Conservation (phyloP, 2,329 filamentous ascomycete species). For the Mollisiaceae sp. region DNA sequence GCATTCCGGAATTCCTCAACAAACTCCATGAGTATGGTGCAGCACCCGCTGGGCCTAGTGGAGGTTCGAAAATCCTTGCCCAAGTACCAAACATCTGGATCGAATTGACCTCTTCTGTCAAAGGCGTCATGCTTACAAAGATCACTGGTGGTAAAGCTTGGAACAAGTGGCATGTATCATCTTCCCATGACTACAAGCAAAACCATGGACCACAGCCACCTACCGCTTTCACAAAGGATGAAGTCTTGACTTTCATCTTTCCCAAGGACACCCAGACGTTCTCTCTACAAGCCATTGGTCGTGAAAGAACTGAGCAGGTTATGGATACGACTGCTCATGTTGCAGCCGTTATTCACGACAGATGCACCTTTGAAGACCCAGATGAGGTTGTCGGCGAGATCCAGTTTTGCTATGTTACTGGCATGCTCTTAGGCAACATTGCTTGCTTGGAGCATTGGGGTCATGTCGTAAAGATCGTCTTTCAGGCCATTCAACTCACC, state of each 20-base stretch:
- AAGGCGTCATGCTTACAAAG: constrained; percentile 50
- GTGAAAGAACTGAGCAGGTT: constrained; percentile 51
- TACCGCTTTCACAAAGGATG: constrained; percentile 45
- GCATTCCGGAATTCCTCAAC: constrained; percentile 35
- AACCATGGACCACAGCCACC: constrained; percentile 36
- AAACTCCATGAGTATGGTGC: constrained; percentile 36
- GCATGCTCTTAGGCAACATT: constrained; percentile 61
- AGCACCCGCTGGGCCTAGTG: constrained; percentile 15
- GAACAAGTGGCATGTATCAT: constrained; percentile 58
- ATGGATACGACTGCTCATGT: constrained; percentile 57
- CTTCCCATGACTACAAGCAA: constrained; percentile 53
- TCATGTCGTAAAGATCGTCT: constrained; percentile 57
- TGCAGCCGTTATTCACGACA: constrained; percentile 46
- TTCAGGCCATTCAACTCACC: constrained; percentile 56
- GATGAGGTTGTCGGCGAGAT: constrained; percentile 62
- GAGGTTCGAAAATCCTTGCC: background rate
- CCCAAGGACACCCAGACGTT: constrained; percentile 50
- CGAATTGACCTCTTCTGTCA: constrained; percentile 56
- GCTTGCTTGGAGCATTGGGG: constrained; percentile 68
- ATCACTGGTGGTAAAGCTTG: constrained; percentile 49
- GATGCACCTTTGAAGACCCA: constrained; percentile 40
- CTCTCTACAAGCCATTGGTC: constrained; percentile 44
- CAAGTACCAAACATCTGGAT: constrained; percentile 53
- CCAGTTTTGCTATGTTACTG: constrained; percentile 63
- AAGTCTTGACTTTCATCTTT: constrained; percentile 57